Evolutionary conservation across 305 asterid genomes (phyloP), one percentile per base, ranked within the genome.

Genomic region (Solanum hybrid): DNA sequence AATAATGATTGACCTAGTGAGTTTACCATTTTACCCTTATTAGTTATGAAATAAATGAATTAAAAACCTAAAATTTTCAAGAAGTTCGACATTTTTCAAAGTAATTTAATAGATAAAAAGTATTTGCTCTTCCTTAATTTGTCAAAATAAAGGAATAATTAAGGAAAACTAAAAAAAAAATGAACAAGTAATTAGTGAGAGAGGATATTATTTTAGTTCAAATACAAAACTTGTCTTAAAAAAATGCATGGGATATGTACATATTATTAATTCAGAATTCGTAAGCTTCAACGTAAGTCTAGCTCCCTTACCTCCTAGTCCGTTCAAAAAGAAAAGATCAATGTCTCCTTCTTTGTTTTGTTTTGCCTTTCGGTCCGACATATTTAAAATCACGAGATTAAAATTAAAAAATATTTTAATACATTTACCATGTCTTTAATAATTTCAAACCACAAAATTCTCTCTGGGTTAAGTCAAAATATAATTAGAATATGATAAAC

Each of bases 1-100:
- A 45, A 45, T 4, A 45, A 45, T 5, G 7, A 45, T 57, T 57
- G 70, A 57, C 0, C 3, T 57, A 17, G 9, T 57, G 3, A 20
- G 4, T 57, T 57, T 7, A 57, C 4, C 1, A 17, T 57, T 2
- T 57, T 57, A 57, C 2, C 3, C 4, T 0, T 57, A 57, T 57
- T 57, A 57, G 3, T 57, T 57, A 57, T 57, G 70, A 57, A 57
- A 0, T 45, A 5, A 1, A 4, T 17, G 10, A 57, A 6, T 17
- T 17, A 57, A 7, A 17, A 57, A 17, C 1, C 8, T 2, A 17
- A 17, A 0, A 51, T 51, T 51, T 51, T 51, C 10, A 15, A 15
- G 0, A 57, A 57, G 0, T 57, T 17, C 0, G 0, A 6, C 1
- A 2, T 17, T 51, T 51, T 57, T 17, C 0, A 57, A 57, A 57